A percentile compares a stretch with the other conserved stretches of the same genome.
These are phyloP conservation scores for Aspergillus bombycis DNA, from an alignment of 2,329 filamentous ascomycete genomes.

Conservation along the genomic window DNA sequence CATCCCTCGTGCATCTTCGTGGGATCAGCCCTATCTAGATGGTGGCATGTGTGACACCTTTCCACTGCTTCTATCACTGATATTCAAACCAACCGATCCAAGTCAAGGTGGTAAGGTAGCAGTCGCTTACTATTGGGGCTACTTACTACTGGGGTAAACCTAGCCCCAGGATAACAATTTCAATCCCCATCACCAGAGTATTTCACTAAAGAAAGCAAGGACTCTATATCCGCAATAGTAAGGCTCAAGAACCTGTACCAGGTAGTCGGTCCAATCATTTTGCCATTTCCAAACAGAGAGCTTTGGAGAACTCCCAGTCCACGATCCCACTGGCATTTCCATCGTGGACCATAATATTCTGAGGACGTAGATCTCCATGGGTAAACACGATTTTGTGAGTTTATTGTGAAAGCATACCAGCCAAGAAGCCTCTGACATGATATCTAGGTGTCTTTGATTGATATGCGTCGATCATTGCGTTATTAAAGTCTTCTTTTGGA, in stretches of 20 bases:
- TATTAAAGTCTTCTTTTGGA: constrained; percentile 28
- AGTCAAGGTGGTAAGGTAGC: too few relatives aligned
- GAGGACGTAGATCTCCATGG: background rate
- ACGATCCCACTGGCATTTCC: background rate
- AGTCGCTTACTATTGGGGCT: too few relatives aligned
- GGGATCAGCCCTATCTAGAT: too few relatives aligned
- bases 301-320: background rate
- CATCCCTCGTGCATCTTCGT: too few relatives aligned
- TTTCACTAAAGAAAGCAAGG: background rate
- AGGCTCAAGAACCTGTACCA: background rate
- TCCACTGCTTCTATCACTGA: too few relatives aligned
- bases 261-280: background rate
- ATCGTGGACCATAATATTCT: background rate
- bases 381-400: constrained; percentile 24
- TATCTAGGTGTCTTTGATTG: constrained; percentile 17
- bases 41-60: too few relatives aligned
- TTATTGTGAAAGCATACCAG: constrained; percentile 18
- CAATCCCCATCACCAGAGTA: background rate
- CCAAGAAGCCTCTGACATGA: constrained; percentile 20
- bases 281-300: background rate
- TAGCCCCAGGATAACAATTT: too few relatives aligned
- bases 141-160: too few relatives aligned
- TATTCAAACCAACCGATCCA: too few relatives aligned
- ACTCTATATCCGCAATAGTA: background rate
- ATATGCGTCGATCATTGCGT: constrained; percentile 27